These are phyloP conservation scores for Ustilago tritici DNA, from an alignment of 1,284 basidiomycete genomes.

Conservation along the genomic window DNA sequence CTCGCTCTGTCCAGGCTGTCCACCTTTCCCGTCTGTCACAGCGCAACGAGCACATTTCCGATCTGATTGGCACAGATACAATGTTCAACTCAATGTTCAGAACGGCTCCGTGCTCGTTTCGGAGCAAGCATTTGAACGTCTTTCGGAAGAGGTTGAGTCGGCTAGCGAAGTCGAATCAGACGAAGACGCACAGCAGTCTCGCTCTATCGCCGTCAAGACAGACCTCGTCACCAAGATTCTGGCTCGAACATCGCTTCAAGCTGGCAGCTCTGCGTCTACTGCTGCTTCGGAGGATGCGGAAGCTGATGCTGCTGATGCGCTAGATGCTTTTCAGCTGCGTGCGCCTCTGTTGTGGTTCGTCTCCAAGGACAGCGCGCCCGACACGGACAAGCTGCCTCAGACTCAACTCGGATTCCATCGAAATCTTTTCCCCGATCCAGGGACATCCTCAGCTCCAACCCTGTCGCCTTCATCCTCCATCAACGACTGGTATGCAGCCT, in stretches of 20 bases:
- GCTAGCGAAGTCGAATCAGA: slow-evolving; percentile 48
- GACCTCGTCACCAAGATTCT: slow-evolving; percentile 58
- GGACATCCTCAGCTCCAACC: slow-evolving; percentile 50
- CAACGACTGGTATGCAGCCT: slow-evolving; percentile 35
- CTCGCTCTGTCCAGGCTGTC: slow-evolving; percentile 69
- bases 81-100: slow-evolving; percentile 77
- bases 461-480: slow-evolving; percentile 17
- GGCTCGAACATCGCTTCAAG: slow-evolving; percentile 38
- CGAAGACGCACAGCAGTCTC: slow-evolving; percentile 22
- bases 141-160: slow-evolving; percentile 52
- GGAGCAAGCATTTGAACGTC: slow-evolving; percentile 45
- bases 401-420: slow-evolving; percentile 92
- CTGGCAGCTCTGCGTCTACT: background rate
- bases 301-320: slow-evolving; percentile 73
- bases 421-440: slow-evolving; percentile 76
- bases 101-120: slow-evolving; percentile 30
- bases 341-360: slow-evolving; percentile 88
- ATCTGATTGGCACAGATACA: slow-evolving; percentile 98
- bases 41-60: slow-evolving; percentile 89
- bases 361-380: slow-evolving; percentile 72
- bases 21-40: slow-evolving; percentile 79
- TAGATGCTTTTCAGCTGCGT: slow-evolving; percentile 70
- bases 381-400: slow-evolving; percentile 70
- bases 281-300: slow-evolving; percentile 26
- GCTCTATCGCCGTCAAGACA: slow-evolving; percentile 23